These are phyloP conservation scores for Mucuna pruriens DNA, from an alignment of 306 rosid genomes.

Conservation along the genomic window DNA sequence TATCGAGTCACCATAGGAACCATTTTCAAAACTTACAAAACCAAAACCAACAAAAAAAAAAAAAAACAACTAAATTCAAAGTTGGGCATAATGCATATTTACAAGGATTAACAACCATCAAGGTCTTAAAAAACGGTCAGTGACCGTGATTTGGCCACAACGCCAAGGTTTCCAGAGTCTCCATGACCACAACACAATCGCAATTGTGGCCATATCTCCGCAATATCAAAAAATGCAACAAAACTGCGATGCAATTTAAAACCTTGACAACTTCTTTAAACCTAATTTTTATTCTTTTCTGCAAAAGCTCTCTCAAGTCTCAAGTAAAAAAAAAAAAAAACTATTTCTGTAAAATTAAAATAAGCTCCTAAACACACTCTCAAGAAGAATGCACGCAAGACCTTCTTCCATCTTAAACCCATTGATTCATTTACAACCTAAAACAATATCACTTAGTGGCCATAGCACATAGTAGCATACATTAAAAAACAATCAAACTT, in stretches of 20 bases:
- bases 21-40: background rate
- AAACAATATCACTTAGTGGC: background rate
- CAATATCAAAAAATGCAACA: too few species aligned
- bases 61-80: background rate
- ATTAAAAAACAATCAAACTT: background rate
- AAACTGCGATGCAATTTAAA: background rate
- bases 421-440: background rate
- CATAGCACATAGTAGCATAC: background rate
- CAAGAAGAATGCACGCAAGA: constrained; percentile 1
- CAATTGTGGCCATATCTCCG: too few species aligned
- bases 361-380: background rate
- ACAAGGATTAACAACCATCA: background rate
- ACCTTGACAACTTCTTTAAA: background rate
- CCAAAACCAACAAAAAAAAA: background rate
- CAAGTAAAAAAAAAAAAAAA: background rate
- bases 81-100: background rate
- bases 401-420: constrained; percentile 17
- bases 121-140: background rate
- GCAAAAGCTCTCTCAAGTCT: background rate
- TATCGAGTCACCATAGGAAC: background rate
- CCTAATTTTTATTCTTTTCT: background rate
- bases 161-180: background rate
- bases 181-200: too few species aligned
- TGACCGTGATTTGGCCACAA: background rate
- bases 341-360: background rate